Evolutionary conservation across 106 monocot species (phyloP).

Genomic region (Agapanthus africanus): DNA sequence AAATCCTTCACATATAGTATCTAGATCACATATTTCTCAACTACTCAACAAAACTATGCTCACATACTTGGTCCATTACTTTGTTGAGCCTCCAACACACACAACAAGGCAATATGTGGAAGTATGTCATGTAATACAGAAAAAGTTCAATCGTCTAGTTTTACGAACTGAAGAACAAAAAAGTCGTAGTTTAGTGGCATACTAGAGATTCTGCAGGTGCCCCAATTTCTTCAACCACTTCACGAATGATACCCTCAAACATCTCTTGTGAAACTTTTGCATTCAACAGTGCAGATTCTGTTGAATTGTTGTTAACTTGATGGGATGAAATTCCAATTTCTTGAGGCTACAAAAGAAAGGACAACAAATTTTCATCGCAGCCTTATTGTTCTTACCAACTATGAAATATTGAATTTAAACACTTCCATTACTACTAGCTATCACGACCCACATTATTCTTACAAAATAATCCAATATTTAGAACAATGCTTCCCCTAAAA

Average conservation of each 20-base stretch:
- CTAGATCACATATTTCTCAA: neutral
- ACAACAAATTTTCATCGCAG: neutral
- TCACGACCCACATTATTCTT: neutral
- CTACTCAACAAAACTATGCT: neutral
- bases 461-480: neutral
- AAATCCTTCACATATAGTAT: neutral
- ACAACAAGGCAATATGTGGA: neutral
- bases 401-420: neutral
- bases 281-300: slow-evolving; percentile 24
- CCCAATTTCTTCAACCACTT: slow-evolving; percentile 97
- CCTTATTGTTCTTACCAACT: neutral
- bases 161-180: neutral
- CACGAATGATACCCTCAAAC: slow-evolving; percentile 90
- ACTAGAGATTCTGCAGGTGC: slow-evolving; percentile 71
- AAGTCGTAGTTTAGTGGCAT: slow-evolving; percentile 5
- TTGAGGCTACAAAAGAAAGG: slow-evolving; percentile 50
- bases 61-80: neutral
- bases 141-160: slow-evolving; percentile 6
- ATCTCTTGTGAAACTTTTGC: slow-evolving; percentile 72
- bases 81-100: neutral
- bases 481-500: neutral
- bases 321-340: slow-evolving; percentile 74
- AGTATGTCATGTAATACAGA: neutral
- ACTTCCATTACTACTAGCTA: slow-evolving; percentile 1
- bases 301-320: slow-evolving; percentile 20